Conservation (phyloP, 73 alveolate genomes). For the Paramecium octaurelia region DNA sequence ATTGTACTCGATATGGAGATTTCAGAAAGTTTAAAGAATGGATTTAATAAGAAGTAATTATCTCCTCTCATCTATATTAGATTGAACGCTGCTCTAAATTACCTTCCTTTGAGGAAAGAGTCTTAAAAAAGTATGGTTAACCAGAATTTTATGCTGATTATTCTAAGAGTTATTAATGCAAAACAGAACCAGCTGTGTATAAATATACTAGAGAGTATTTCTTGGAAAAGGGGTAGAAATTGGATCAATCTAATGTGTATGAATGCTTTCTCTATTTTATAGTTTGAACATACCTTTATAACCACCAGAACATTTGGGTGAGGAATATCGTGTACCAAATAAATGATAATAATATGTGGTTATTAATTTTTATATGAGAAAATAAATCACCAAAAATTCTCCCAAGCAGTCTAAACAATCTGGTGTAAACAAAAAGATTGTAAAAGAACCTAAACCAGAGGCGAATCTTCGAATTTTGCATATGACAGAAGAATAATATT, state of each 20-base stretch:
- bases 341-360: conserved; percentile 30
- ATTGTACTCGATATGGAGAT: conserved; percentile 41
- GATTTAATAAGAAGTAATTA: neutral
- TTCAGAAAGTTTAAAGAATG: conserved; percentile 7
- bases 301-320: conserved; percentile 21
- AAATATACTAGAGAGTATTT: conserved; percentile 26
- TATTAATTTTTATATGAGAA: conserved; percentile 18
- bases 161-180: neutral
- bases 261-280: neutral
- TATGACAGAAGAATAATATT: conserved; percentile 41
- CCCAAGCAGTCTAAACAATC: neutral
- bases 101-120: neutral
- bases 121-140: neutral
- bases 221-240: neutral
- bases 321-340: conserved; percentile 18
- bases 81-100: neutral
- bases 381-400: neutral
- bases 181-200: neutral
- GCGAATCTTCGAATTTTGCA: neutral
- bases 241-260: neutral
- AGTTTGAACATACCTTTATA: neutral
- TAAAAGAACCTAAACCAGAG: neutral
- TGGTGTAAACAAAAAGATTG: neutral
- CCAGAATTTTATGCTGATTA: neutral
- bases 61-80: neutral